Conservation (phyloP, 2,329 filamentous ascomycete species). For the Diaporthe vexans region DNA sequence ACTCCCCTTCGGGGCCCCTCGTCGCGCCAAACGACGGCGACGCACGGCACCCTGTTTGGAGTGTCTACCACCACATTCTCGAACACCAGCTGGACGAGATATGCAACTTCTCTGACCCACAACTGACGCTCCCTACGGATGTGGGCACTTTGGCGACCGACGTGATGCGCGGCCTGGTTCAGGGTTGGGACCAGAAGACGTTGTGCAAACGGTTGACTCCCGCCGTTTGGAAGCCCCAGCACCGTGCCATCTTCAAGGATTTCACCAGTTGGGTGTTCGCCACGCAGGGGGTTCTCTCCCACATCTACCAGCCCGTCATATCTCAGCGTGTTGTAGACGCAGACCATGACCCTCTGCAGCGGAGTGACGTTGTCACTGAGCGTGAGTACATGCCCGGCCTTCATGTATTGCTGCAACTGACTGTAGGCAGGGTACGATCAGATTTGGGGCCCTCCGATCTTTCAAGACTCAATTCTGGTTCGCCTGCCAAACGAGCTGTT, state of each 20-base stretch:
- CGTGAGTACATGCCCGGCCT: neutral
- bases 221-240: neutral
- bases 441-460: too few species aligned
- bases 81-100: neutral
- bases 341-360: too few species aligned
- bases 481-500: neutral
- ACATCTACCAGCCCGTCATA: neutral
- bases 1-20: too few species aligned
- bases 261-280: neutral
- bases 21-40: neutral
- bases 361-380: accelerated
- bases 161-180: neutral
- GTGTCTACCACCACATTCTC: neutral
- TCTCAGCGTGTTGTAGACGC: accelerated
- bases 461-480: neutral
- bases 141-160: too few species aligned
- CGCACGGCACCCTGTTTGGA: neutral
- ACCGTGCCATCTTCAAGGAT: neutral
- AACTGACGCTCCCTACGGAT: neutral
- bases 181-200: neutral
- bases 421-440: neutral
- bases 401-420: neutral
- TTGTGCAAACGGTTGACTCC: neutral
- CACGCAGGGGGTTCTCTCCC: neutral
- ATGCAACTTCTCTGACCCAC: neutral